These are phyloP conservation scores for Talaromyces wortmannii DNA, from an alignment of 495 filamentous ascomycete species.

Conservation along the genomic window DNA sequence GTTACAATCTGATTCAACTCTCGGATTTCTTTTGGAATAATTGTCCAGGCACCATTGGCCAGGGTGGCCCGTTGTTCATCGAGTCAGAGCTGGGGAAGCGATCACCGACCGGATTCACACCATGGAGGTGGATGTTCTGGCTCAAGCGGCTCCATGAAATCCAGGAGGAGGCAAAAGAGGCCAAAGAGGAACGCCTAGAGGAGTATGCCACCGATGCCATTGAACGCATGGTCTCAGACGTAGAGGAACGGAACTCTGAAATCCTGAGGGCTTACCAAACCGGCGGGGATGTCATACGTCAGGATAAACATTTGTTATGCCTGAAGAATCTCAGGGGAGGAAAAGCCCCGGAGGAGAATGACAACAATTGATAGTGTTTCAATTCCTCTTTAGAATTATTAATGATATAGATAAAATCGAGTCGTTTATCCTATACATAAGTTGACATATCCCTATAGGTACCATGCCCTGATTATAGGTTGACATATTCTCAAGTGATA, in stretches of 20 bases:
- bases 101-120: conserved; percentile 5
- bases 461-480: no score
- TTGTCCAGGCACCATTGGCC: conserved; percentile 7
- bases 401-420: no score
- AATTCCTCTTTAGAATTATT: no score
- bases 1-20: conserved; percentile 8
- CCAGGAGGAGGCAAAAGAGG: conserved; percentile 12
- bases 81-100: conserved; percentile 8
- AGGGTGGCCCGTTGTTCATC: conserved; percentile 8
- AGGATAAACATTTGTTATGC: conserved; percentile 11
- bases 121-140: conserved; percentile 14
- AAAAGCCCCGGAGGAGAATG: neutral
- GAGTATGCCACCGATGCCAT: conserved; percentile 8
- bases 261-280: conserved; percentile 9
- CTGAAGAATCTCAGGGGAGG: neutral
- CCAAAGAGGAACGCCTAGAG: conserved; percentile 6
- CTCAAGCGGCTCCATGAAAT: conserved; percentile 14
- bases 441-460: no score
- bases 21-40: conserved; percentile 13
- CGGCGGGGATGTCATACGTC: conserved; percentile 10
- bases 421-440: no score
- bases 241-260: conserved; percentile 8
- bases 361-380: neutral
- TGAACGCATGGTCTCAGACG: conserved; percentile 7
- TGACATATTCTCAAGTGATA: no score